Base-by-base conservation (phyloP, 2,329 filamentous ascomycete species). In the Colletotrichum chrysophilum region DNA sequence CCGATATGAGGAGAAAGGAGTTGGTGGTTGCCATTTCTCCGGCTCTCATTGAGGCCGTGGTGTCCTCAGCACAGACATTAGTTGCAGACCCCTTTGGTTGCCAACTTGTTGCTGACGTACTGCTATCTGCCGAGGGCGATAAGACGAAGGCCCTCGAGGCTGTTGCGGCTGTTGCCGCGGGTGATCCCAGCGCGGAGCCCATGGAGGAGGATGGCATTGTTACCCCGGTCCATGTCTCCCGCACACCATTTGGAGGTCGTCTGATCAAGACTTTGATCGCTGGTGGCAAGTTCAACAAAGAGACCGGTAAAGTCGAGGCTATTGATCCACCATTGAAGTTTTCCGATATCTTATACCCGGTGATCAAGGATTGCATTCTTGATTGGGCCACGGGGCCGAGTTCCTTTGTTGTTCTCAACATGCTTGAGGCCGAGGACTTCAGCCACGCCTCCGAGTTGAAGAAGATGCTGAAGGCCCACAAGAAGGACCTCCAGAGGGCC, bases 191-290 rank as follows among this genome's bases (percentile, higher is more conserved):
- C 55, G 83, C 84, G 28, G 81, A 82, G 48, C 80, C 81, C n/a
- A 80, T 82, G 4, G 86, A 87, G 61, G 86, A 87, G 10, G 87
- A 87, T 28, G 66, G 66, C 48, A 28, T 71, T 21, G 24, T 68
- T 18, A 16, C 70, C 13, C 70, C 52, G 18, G 18, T 66, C 7
- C 93, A 95, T 81, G 88, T 94, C 71, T 90, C 92, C 30, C 87
- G 90, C 80, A 89, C 90, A 48, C 82, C 92, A 1, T 89, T 89
- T 79, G 94, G 92, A 55, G 95, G 95, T 18, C 93, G 95, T 75
- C 94, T 98, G 93, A 90, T 98, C 80, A 98, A 98, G 87, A 94
- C 94, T 0, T 90, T 99, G 9, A 96, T 98, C 28, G 93, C 95
- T 70, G 97, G 97, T 56, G 97, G 97, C 30, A 93, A 92, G 74